These are phyloP conservation scores for Tricharina praecox DNA, from an alignment of 495 filamentous ascomycete species.

Conservation along the genomic window DNA sequence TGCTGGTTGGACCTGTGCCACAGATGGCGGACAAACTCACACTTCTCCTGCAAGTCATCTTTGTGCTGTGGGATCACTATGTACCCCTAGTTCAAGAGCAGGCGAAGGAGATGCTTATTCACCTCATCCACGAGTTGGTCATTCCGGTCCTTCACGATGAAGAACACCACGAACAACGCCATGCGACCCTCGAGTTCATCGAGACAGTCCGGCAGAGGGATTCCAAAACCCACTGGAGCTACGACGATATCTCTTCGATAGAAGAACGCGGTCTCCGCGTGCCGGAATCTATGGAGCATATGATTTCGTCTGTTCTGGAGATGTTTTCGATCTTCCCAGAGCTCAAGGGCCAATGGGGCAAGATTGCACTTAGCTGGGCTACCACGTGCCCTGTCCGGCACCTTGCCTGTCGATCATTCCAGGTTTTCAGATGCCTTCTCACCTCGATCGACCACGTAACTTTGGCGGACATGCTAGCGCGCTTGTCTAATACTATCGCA, in stretches of 20 bases:
- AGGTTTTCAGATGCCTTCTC: constrained; percentile 86
- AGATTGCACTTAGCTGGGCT: constrained; percentile 79
- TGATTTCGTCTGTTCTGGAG: constrained; percentile 62
- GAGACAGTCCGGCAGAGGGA: constrained; percentile 82
- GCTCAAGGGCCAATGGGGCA: constrained; percentile 77
- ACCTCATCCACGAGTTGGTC: constrained; percentile 90
- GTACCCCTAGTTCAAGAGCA: constrained; percentile 91
- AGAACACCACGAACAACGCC: constrained; percentile 44
- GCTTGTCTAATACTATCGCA: constrained; percentile 88
- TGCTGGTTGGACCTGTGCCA: constrained; percentile 82
- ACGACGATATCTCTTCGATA: constrained; percentile 73
- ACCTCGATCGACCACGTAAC: constrained; percentile 77
- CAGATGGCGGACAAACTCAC: constrained; percentile 61
- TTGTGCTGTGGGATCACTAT: constrained; percentile 93
- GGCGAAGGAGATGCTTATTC: constrained; percentile 91
- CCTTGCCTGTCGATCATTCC: constrained; percentile 88
- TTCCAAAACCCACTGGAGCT: constrained; percentile 71
- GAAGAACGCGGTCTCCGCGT: constrained; percentile 59
- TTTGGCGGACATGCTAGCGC: constrained; percentile 87
- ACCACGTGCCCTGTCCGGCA: constrained; percentile 94
- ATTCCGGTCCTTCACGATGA: constrained; percentile 76
- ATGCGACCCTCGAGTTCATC: constrained; percentile 69
- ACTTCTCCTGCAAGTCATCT: constrained; percentile 72
- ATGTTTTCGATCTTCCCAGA: constrained; percentile 78
- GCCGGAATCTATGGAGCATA: constrained; percentile 68